phyloP scores from a whole-genome alignment of 352 stramenopile genomes.

The Blastocystis sp. region DNA sequence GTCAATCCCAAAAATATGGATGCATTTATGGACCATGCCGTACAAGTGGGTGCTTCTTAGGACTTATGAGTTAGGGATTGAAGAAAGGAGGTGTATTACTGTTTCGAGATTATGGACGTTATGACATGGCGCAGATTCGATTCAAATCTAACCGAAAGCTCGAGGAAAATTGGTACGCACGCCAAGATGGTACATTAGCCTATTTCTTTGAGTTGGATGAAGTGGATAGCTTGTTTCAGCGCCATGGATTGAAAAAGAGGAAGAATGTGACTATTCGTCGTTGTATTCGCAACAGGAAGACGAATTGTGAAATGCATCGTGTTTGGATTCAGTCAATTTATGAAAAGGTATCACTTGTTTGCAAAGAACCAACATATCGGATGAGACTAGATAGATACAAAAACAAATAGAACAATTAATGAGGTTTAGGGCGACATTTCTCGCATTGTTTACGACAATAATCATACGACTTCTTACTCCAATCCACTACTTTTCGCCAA shows the following conservation, averaged over 20 bases:
- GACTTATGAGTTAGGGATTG: conserved; percentile 5
- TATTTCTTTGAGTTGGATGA: conserved; percentile 78
- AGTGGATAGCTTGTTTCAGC: conserved; percentile 51
- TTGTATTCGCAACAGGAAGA: conserved; percentile 81
- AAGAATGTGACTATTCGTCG: conserved; percentile 83
- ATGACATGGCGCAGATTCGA: conserved; percentile 82
- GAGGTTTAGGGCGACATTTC: no score
- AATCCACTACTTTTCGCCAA: no score
- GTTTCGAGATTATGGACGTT: conserved; percentile 83
- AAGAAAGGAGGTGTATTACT: conserved; percentile 71
- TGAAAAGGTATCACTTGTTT: conserved; percentile 73
- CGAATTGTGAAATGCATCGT: conserved; percentile 81
- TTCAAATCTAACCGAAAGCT: conserved; percentile 83
- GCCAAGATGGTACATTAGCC: conserved; percentile 81
- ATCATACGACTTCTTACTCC: no score
- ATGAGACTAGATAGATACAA: no score
- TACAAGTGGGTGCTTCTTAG: background rate
- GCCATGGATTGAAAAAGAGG: conserved; percentile 75
- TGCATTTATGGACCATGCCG: conserved; percentile 33
- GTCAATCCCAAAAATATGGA: conserved; percentile 82
- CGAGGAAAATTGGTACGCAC: conserved; percentile 84
- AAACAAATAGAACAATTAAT: no score
- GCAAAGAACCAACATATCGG: background rate
- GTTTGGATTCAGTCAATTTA: conserved; percentile 85
- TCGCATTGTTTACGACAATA: no score